Base-by-base conservation (phyloP, 306 rosid species). In the Echinosophora koreensis region DNA sequence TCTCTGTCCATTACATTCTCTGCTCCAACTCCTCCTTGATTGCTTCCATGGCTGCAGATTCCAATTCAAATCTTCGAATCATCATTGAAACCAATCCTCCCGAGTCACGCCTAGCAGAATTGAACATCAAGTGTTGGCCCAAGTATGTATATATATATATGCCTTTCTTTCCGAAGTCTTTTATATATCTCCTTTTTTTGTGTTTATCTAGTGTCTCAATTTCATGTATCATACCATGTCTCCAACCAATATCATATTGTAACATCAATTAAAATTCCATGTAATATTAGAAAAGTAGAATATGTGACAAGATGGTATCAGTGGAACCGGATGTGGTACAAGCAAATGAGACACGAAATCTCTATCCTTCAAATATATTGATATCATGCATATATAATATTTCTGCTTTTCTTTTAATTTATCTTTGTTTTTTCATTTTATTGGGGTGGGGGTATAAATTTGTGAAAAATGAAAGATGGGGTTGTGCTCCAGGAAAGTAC, bases 51-150 rank as follows among this genome's bases (percentile, higher is more conserved):
- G 92, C 96, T 28, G 64, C 85, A 12, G 86, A 88, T 35, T 58
- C 82, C 77, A 71, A 54, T 78, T 79, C 84, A 41, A 76, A 61
- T 72, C 88, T 90, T 39, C 81, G 77, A 87, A 90, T 90, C 42
- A 55, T 47, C 1, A 87, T 90, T n/a, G 96, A 90, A 50, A 88
- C 69, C 47, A 88, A 77, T 83, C 93, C 96, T 66, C 79, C 90
- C 11, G 76, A 90, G 50, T 80, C 93, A 65, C 88, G 87, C 52
- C 79, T 90, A 10, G 80, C 86, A 7, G 89, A 87, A 69, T 37
- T 90, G 70, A 88, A 90, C 84, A 88, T 90, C 87, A 87, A 85
- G 85, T 75, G 87, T 66, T 90, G 96, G 96, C 96, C 93, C 80
- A 88, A 90, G 96, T 90, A 84, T 63, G 84, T 13, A 46, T 42